A percentile compares a stretch with the other conserved stretches of the same genome.
Conservation (phyloP, 2,329 filamentous ascomycete genomes). For the Stagonosporopsis cucurbitacearum region DNA sequence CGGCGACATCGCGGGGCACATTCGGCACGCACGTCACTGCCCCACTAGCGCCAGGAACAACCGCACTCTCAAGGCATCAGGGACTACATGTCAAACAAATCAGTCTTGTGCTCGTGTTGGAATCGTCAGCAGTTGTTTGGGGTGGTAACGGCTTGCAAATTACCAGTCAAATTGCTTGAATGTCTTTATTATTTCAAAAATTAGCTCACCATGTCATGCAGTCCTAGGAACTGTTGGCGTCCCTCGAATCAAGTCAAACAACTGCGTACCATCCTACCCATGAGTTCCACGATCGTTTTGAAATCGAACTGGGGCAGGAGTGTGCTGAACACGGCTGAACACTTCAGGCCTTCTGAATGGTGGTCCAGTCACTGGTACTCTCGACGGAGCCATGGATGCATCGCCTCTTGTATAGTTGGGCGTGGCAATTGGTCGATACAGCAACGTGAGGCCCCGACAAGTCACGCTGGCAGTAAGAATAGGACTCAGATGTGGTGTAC, state of each 20-base stretch:
- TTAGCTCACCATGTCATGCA: neutral
- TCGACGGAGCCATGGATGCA: neutral
- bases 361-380: neutral
- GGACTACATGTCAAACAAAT: neutral
- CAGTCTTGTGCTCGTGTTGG: neutral
- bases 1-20: conserved; percentile 14
- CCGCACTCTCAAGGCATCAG: neutral
- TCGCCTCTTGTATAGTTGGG: neutral
- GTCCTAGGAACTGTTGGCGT: neutral
- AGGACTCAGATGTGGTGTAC: neutral
- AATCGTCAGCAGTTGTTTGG: neutral
- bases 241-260: neutral
- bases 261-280: no score
- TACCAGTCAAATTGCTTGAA: no score
- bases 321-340: neutral
- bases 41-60: conserved; percentile 14
- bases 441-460: neutral
- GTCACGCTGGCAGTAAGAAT: neutral
- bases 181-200: no score
- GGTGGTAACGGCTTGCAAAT: neutral
- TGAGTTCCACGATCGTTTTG: neutral
- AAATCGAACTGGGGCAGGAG: neutral
- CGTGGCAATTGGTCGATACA: neutral
- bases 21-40: conserved; percentile 12
- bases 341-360: neutral